Conservation (phyloP, 139 green algal species). For the Eudorina sp. region DNA sequence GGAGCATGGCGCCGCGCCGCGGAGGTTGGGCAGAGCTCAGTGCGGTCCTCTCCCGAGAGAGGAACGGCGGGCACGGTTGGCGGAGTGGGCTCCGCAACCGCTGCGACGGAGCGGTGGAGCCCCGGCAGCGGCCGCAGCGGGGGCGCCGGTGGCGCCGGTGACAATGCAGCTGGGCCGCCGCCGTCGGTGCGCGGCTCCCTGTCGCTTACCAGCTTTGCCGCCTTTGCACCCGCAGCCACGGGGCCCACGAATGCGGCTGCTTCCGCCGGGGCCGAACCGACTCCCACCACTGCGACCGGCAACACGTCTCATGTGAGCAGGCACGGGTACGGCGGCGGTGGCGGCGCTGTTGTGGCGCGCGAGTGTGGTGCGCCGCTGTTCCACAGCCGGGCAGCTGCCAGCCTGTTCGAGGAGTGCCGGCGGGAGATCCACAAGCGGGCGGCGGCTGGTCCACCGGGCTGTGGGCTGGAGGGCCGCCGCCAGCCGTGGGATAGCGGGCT, state of each 20-base stretch:
- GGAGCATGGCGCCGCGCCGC: too few relatives aligned
- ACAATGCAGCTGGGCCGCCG: not conserved
- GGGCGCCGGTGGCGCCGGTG: not conserved
- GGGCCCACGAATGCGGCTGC: too few relatives aligned
- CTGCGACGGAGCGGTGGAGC: not conserved
- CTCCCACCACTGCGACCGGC: too few relatives aligned
- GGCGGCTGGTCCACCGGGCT: not conserved
- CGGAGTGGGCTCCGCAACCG: too few relatives aligned
- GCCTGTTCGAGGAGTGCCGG: constrained; percentile 6
- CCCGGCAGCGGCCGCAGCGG: not conserved
- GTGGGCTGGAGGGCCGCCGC: too few relatives aligned
- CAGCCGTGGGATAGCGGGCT: not conserved
- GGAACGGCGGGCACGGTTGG: not conserved
- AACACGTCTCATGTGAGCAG: too few relatives aligned
- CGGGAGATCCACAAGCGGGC: constrained; percentile 30
- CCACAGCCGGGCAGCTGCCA: not conserved
- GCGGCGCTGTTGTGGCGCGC: too few relatives aligned
- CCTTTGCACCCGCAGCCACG: not conserved
- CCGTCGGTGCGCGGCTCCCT: not conserved
- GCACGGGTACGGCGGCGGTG: too few relatives aligned
- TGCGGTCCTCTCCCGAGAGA: not conserved
- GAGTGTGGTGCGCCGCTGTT: not conserved
- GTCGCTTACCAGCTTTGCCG: not conserved
- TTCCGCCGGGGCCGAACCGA: too few relatives aligned
- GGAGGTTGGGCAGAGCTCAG: not conserved